Evolutionary conservation across 2,329 filamentous ascomycete genomes (phyloP).

Genomic region (Colletotrichum noveboracense): DNA sequence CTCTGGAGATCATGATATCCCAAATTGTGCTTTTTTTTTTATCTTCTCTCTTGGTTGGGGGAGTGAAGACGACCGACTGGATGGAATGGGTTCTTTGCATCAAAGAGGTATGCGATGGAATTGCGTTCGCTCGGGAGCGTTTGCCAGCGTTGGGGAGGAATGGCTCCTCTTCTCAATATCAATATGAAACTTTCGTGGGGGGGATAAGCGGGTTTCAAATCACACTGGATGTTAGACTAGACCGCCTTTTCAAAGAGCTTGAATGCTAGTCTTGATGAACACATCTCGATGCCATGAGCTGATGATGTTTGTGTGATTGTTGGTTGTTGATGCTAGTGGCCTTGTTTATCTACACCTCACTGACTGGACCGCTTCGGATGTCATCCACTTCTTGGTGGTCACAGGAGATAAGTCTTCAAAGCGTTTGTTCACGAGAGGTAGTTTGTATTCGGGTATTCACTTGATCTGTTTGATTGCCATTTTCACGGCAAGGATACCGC

Average conservation of each 20-base stretch:
- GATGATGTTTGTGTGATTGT: not conserved
- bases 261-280: not conserved
- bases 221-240: not conserved
- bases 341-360: not conserved
- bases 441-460: not conserved
- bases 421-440: not conserved
- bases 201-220: not conserved
- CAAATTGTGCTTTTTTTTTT: not conserved
- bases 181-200: not conserved
- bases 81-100: not conserved
- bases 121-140: not conserved
- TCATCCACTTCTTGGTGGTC: not conserved
- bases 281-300: not conserved
- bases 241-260: not conserved
- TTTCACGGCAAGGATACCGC: fast-evolving
- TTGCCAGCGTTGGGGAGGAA: not conserved
- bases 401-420: not conserved
- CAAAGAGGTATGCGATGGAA: not conserved
- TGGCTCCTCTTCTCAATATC: not conserved
- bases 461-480: not conserved
- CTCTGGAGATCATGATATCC: constrained; percentile 15
- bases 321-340: not conserved
- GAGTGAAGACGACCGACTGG: not conserved
- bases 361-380: not conserved
- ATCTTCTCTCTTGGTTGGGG: not conserved